These are phyloP conservation scores for Cercospora berteroae DNA, from an alignment of 2,329 filamentous ascomycete genomes.

Conservation along the genomic window DNA sequence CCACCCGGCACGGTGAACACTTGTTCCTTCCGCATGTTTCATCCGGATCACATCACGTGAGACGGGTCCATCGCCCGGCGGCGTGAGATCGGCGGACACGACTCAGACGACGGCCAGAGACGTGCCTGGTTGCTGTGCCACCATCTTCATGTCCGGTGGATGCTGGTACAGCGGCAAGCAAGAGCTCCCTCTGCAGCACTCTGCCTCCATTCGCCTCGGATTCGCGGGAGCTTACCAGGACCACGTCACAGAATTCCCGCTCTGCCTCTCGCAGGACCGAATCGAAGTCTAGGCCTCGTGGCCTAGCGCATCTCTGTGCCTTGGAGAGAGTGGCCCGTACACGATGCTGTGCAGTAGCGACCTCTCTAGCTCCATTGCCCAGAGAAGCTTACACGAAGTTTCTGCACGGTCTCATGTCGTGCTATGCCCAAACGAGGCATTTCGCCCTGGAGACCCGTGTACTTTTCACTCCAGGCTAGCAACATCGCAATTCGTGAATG, in stretches of 20 bases:
- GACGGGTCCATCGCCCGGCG: not conserved
- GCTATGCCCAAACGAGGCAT: slow-evolving; percentile 12
- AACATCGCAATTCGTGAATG: slow-evolving; percentile 11
- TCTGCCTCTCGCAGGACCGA: slow-evolving; percentile 9
- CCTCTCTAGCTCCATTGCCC: slow-evolving; percentile 4
- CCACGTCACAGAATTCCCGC: slow-evolving; percentile 24
- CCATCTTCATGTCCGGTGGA: slow-evolving; percentile 12
- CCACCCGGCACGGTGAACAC: slow-evolving; percentile 13
- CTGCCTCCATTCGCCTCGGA: slow-evolving; percentile 3
- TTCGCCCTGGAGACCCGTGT: slow-evolving; percentile 11
- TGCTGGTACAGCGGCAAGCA: slow-evolving; percentile 12
- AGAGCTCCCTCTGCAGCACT: slow-evolving; percentile 17
- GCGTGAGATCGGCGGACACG: slow-evolving; percentile 11
- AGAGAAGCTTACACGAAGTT: slow-evolving; percentile 16
- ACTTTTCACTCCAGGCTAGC: slow-evolving; percentile 3
- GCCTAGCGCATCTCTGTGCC: slow-evolving; percentile 20
- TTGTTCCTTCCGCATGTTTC: slow-evolving; percentile 3
- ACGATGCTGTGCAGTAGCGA: slow-evolving; percentile 28
- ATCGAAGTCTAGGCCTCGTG: slow-evolving; percentile 24
- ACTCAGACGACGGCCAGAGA: slow-evolving; percentile 11
- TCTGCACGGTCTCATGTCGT: slow-evolving; percentile 11
- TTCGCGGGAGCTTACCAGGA: slow-evolving; percentile 15
- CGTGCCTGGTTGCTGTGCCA: slow-evolving; percentile 23
- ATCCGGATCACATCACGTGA: slow-evolving; percentile 5
- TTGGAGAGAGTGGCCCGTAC: slow-evolving; percentile 13